These are phyloP conservation scores for Cornus kousa DNA, from an alignment of 148 eudicot species.

Conservation along the genomic window DNA sequence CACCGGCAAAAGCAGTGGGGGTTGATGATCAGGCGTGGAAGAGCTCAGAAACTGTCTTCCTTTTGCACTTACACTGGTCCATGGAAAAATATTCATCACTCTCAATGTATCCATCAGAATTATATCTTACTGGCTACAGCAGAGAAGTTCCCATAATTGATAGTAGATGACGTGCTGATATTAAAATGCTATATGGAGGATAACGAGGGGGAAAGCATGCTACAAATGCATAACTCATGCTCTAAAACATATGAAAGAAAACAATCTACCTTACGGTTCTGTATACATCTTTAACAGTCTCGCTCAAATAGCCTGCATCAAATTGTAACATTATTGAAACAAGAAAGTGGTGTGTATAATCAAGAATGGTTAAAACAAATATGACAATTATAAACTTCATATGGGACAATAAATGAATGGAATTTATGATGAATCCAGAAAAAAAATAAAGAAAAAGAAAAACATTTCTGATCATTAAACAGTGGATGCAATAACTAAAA, in stretches of 20 bases:
- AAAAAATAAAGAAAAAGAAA: too few species aligned
- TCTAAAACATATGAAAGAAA: background rate
- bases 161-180: background rate
- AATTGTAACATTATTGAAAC: background rate
- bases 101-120: conserved; percentile 7
- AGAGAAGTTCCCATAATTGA: background rate
- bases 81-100: conserved; percentile 14
- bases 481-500: background rate
- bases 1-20: conserved; percentile 54
- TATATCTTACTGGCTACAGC: background rate
- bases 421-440: background rate
- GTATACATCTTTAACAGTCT: conserved; percentile 51
- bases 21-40: conserved; percentile 70
- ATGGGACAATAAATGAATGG: background rate
- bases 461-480: background rate
- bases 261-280: conserved; percentile 52
- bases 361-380: background rate
- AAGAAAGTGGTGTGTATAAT: background rate
- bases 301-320: conserved; percentile 66
- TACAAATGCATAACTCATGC: background rate
- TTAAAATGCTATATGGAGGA: background rate
- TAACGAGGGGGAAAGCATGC: background rate
- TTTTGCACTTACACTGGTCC: conserved; percentile 61
- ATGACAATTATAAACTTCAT: background rate
- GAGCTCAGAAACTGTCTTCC: conserved; percentile 65